A percentile compares a stretch with the other conserved stretches of the same genome.
phyloP scores from a whole-genome alignment of 768 basidiomycete genomes.

The Lyophyllum shimeji region DNA sequence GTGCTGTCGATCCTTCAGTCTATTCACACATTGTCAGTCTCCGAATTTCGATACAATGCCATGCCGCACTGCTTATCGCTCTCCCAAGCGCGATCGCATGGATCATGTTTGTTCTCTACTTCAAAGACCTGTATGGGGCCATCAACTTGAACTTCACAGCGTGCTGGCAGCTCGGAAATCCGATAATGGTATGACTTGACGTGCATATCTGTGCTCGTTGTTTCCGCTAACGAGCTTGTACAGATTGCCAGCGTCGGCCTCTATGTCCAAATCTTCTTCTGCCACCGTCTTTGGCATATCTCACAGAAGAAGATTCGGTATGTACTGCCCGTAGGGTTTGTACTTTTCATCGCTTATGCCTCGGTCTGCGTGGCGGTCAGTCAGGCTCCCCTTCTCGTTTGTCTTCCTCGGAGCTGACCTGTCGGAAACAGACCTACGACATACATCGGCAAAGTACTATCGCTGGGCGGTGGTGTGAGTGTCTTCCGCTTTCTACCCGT shows the following conservation, averaged over 20 bases:
- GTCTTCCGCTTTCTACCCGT: neutral
- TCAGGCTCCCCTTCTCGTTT: neutral
- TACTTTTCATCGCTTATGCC: slow-evolving; percentile 28
- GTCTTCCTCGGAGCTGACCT: neutral
- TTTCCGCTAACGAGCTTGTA: neutral
- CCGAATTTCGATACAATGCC: neutral
- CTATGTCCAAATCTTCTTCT: slow-evolving; percentile 33
- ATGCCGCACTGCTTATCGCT: neutral
- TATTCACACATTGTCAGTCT: slow-evolving; percentile 29
- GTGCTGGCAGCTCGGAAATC: slow-evolving; percentile 32
- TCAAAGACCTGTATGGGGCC: slow-evolving; percentile 27
- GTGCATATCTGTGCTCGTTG: neutral
- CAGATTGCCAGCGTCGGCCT: slow-evolving; percentile 31
- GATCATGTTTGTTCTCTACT: slow-evolving; percentile 28
- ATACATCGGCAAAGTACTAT: slow-evolving; percentile 17
- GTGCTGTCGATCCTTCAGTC: slow-evolving; percentile 29
- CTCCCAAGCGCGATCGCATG: slow-evolving; percentile 27
- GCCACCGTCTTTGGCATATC: slow-evolving; percentile 29
- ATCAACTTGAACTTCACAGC: slow-evolving; percentile 28
- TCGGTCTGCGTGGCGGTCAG: slow-evolving; percentile 28
- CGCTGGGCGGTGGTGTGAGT: slow-evolving; percentile 29
- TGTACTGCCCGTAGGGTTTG: slow-evolving; percentile 19
- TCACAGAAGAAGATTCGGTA: slow-evolving; percentile 23
- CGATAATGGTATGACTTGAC: slow-evolving; percentile 24
- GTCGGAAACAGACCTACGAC: slow-evolving; percentile 24